A percentile compares a stretch with the other conserved stretches of the same genome.
These are phyloP conservation scores for Colletotrichum sp. DNA, from an alignment of 2,329 filamentous ascomycete species.

Conservation along the genomic window DNA sequence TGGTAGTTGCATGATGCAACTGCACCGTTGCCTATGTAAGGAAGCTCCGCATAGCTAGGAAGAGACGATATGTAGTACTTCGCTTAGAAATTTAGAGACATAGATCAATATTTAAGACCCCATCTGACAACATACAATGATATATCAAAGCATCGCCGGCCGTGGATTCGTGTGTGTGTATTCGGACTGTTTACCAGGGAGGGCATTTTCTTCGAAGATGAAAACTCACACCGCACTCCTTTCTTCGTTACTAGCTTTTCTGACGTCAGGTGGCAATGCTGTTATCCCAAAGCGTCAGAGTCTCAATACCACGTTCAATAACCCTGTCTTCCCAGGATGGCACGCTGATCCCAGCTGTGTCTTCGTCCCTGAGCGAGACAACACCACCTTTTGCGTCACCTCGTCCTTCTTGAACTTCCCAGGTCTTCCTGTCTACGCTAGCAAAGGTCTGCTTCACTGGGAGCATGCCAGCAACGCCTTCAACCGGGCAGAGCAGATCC, in stretches of 20 bases:
- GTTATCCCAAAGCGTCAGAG: rapidly evolving
- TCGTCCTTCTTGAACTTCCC: slow-evolving; percentile 59
- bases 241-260: not conserved
- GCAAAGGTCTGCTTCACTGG: not conserved
- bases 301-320: slow-evolving; percentile 32
- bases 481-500: slow-evolving; percentile 45
- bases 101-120: too few species aligned
- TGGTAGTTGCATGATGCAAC: too few species aligned
- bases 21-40: too few species aligned
- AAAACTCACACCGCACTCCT: not conserved
- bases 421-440: slow-evolving; percentile 55
- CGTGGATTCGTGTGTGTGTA: too few species aligned
- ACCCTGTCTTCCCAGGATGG: slow-evolving; percentile 55
- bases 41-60: too few species aligned
- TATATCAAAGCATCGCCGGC: too few species aligned
- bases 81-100: too few species aligned
- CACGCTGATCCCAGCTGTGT: slow-evolving; percentile 53
- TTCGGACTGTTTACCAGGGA: not conserved
- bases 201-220: not conserved
- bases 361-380: slow-evolving; percentile 39
- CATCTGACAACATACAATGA: too few species aligned
- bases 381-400: slow-evolving; percentile 54
- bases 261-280: not conserved
- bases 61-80: too few species aligned
- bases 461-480: slow-evolving; percentile 32